phyloP scores from a whole-genome alignment of 371 early-diverging fungal species.

The Rhizopus delemar region DNA sequence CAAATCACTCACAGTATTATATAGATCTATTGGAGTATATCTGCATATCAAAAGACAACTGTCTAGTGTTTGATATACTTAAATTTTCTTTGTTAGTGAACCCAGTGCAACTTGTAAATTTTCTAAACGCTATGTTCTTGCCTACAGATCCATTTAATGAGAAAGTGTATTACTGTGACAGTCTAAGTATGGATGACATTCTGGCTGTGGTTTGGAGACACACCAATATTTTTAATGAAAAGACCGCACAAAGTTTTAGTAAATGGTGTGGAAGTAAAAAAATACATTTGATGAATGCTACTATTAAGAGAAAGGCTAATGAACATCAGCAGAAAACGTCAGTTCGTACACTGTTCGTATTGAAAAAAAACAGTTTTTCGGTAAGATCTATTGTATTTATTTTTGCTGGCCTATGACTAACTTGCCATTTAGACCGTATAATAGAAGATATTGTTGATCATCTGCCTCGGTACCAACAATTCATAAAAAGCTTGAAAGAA shows the following conservation, averaged over 20 bases:
- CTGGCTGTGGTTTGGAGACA: not conserved
- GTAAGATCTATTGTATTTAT: constrained; percentile 25
- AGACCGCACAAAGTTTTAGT: not conserved
- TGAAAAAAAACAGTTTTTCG: constrained; percentile 18
- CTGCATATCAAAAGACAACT: constrained; percentile 6
- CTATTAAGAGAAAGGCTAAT: constrained; percentile 1
- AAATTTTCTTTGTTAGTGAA: constrained; percentile 3
- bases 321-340: constrained; percentile 7
- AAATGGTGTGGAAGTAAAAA: constrained; percentile 3
- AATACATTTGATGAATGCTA: constrained; percentile 6
- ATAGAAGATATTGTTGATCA: constrained; percentile 20
- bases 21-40: constrained; percentile 1
- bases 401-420: constrained; percentile 19
- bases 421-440: constrained; percentile 19
- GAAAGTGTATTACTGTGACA: not conserved
- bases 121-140: not conserved
- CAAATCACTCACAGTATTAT: constrained; percentile 4
- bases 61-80: constrained; percentile 10
- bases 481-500: constrained; percentile 17
- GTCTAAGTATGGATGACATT: not conserved
- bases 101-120: not conserved
- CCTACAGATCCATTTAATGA: not conserved
- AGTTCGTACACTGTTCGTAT: constrained; percentile 16
- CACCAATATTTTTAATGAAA: not conserved
- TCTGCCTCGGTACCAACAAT: constrained; percentile 19